A percentile compares a stretch with the other conserved stretches of the same genome.
These are phyloP conservation scores for Oryza rufipogon DNA, from an alignment of 176 grass and related monocot species.

Conservation along the genomic window DNA sequence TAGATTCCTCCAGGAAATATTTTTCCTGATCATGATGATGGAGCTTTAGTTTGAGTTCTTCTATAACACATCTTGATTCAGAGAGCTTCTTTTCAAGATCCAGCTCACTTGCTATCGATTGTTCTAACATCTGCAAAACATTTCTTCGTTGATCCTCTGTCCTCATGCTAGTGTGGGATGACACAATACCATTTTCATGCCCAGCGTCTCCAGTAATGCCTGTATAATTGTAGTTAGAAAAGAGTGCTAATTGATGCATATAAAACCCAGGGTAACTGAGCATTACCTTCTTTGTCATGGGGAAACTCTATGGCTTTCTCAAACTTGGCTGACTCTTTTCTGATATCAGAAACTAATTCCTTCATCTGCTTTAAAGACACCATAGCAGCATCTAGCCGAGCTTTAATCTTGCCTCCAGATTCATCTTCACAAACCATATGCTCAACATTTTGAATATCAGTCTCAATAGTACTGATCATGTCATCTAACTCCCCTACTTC, in stretches of 20 bases:
- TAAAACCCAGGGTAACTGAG: conserved; percentile 1
- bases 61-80: conserved; percentile 61
- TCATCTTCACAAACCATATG: conserved; percentile 50
- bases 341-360: conserved; percentile 74
- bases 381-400: conserved; percentile 59
- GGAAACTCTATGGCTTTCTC: conserved; percentile 57
- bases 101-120: conserved; percentile 86
- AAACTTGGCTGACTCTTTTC: conserved; percentile 65
- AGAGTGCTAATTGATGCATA: conserved; percentile 11
- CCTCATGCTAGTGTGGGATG: conserved; percentile 49
- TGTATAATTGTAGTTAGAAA: conserved; percentile 52
- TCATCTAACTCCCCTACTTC: conserved; percentile 80
- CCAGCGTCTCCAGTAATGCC: conserved; percentile 47
- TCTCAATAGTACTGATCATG: conserved; percentile 62
- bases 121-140: conserved; percentile 80
- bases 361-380: conserved; percentile 68
- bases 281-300: conserved; percentile 59
- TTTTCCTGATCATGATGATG: conserved; percentile 56
- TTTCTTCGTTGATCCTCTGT: conserved; percentile 68
- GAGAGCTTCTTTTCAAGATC: conserved; percentile 87
- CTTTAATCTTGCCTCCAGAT: conserved; percentile 48
- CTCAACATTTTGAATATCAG: conserved; percentile 62
- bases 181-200: conserved; percentile 52
- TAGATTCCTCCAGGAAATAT: conserved; percentile 62
- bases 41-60: conserved; percentile 67